Percentiles rank a stretch among this genome's conserved stretches.
These are phyloP conservation scores for Termitomyces sp. DNA, from an alignment of 768 basidiomycete genomes.

Conservation along the genomic window DNA sequence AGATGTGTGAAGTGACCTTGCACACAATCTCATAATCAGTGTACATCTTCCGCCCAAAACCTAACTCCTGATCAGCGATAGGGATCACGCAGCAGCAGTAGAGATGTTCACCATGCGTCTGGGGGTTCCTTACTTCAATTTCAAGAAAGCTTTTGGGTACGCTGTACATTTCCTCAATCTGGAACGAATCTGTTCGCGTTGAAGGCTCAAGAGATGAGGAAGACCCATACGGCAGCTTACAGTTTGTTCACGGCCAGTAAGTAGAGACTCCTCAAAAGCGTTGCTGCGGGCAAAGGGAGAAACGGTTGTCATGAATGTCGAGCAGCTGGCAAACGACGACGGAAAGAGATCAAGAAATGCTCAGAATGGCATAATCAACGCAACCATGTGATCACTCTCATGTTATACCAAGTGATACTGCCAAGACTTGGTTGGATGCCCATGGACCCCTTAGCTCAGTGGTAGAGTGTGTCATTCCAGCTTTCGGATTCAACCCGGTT, in stretches of 20 bases:
- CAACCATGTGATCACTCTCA: not conserved
- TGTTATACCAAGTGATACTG: too few relatives aligned
- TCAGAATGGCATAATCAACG: not conserved
- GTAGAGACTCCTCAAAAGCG: constrained; percentile 48
- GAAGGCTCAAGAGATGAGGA: constrained; percentile 15
- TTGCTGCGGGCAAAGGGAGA: constrained; percentile 62
- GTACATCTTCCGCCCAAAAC: constrained; percentile 98
- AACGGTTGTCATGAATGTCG: constrained; percentile 27
- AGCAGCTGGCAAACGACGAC: not conserved
- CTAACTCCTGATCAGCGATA: constrained; percentile 30
- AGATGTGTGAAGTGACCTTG: constrained; percentile 52
- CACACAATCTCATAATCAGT: constrained; percentile 99
- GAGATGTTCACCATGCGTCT: constrained; percentile 74
- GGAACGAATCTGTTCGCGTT: constrained; percentile 22
- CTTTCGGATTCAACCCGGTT: too few relatives aligned
- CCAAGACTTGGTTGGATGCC: too few relatives aligned
- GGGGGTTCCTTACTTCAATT: constrained; percentile 95
- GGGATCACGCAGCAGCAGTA: not conserved
- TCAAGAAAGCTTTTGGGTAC: constrained; percentile 96
- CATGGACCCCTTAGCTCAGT: not conserved
- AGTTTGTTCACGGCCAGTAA: constrained; percentile 51
- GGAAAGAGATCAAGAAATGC: not conserved
- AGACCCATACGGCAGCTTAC: constrained; percentile 27
- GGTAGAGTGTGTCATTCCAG: not conserved
- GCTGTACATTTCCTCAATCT: constrained; percentile 99